These are phyloP conservation scores for Flaveria linearis DNA, from an alignment of 129 eudicot genomes.

Conservation along the genomic window DNA sequence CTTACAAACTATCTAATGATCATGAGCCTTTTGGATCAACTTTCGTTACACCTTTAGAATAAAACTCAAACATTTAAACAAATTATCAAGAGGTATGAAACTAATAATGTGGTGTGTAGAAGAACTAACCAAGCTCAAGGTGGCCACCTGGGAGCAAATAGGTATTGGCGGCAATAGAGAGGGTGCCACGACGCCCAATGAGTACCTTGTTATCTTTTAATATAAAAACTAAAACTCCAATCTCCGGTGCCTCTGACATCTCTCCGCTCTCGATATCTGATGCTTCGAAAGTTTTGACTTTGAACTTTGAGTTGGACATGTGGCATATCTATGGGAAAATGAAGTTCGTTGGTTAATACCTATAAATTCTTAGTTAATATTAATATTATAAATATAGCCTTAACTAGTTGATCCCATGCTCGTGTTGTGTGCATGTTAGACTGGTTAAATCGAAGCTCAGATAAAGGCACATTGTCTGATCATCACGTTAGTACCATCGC, in stretches of 20 bases:
- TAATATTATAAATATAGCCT: neutral
- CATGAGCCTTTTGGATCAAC: too few species aligned
- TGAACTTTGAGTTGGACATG: neutral
- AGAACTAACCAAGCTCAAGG: conserved; percentile 72
- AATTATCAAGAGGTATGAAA: too few species aligned
- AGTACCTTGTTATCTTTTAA: conserved; percentile 53
- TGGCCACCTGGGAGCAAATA: conserved; percentile 87
- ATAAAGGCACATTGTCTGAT: too few species aligned
- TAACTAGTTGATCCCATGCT: neutral
- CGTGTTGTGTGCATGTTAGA: too few species aligned
- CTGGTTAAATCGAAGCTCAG: too few species aligned
- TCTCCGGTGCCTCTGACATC: conserved; percentile 32
- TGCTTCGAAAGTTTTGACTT: neutral
- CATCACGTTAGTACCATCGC: too few species aligned
- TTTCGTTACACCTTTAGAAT: too few species aligned
- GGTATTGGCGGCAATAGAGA: conserved; percentile 48
- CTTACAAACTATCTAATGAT: too few species aligned
- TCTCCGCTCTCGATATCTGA: neutral
- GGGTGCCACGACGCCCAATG: conserved; percentile 71
- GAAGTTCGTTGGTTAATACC: neutral
- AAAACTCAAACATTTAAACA: too few species aligned
- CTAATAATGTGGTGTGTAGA: neutral
- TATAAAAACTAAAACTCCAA: conserved; percentile 69
- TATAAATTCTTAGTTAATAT: neutral
- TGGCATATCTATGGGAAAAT: neutral